A percentile compares a stretch with the other conserved stretches of the same genome.
These are phyloP conservation scores for Carex myosuroides DNA, from an alignment of 176 grass and related monocot species.

Conservation along the genomic window DNA sequence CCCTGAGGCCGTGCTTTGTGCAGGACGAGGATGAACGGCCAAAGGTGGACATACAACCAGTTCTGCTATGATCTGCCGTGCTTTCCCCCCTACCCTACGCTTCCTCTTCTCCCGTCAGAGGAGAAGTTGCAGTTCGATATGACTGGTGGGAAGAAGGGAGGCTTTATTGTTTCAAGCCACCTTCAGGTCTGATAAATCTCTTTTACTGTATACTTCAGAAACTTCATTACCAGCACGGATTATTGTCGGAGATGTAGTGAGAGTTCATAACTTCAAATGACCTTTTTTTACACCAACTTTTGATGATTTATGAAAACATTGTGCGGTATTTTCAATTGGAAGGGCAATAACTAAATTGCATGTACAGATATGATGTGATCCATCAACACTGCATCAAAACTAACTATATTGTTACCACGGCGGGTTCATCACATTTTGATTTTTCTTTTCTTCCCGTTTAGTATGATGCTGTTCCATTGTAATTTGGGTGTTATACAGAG, in stretches of 20 bases:
- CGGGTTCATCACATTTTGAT: background rate
- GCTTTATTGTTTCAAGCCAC: conserved; percentile 95
- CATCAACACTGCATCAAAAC: background rate
- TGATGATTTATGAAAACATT: background rate
- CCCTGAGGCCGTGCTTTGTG: conserved; percentile 57
- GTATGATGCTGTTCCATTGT: background rate
- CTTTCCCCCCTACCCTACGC: no score
- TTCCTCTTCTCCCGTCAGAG: conserved; percentile 52
- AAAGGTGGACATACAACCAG: conserved; percentile 72
- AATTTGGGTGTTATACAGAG: background rate
- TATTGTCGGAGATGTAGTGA: background rate
- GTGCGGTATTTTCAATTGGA: background rate
- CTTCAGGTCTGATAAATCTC: conserved; percentile 37
- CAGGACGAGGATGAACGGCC: conserved; percentile 82
- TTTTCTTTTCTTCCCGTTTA: background rate
- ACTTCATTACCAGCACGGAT: background rate
- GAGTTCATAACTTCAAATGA: background rate
- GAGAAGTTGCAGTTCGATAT: conserved; percentile 81
- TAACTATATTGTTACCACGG: background rate
- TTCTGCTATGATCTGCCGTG: no score
- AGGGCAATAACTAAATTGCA: background rate
- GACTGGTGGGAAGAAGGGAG: conserved; percentile 89
- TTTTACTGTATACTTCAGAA: background rate
- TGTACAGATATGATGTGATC: background rate
- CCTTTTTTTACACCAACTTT: background rate